These are phyloP conservation scores for Fusarium sp. DNA, from an alignment of 2,329 filamentous ascomycete genomes.

Conservation along the genomic window DNA sequence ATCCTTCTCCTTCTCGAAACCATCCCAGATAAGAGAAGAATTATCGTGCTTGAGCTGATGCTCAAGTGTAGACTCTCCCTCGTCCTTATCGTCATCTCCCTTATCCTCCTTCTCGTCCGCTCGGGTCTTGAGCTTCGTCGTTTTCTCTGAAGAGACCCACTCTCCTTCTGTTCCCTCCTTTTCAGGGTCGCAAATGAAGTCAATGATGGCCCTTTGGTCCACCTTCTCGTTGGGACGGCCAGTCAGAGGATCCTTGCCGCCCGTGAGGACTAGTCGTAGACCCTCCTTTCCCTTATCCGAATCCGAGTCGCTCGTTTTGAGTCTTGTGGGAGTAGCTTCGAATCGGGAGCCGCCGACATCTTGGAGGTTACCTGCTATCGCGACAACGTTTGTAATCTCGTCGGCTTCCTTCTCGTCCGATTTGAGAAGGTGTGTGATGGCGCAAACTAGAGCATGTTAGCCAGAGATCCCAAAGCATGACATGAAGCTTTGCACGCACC, in stretches of 20 bases:
- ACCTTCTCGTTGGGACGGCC: constrained; percentile 60
- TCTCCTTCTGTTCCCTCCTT: constrained; percentile 79
- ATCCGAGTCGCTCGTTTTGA: constrained; percentile 71
- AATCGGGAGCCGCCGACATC: constrained; percentile 66
- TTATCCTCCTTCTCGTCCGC: constrained; percentile 44
- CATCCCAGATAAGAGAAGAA: constrained; percentile 77
- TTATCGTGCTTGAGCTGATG: constrained; percentile 63
- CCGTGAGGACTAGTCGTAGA: constrained; percentile 71
- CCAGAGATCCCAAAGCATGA: neutral
- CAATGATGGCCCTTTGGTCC: constrained; percentile 79
- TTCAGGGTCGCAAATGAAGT: constrained; percentile 82
- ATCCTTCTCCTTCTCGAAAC: constrained; percentile 71
- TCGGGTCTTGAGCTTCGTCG: constrained; percentile 51
- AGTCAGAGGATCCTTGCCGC: constrained; percentile 63
- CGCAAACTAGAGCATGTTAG: constrained; percentile 69
- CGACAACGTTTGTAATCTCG: constrained; percentile 64
- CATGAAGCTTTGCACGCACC: constrained; percentile 56
- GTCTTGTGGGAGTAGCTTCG: constrained; percentile 70
- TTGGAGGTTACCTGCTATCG: constrained; percentile 77
- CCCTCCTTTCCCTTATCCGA: constrained; percentile 76
- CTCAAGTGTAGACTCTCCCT: constrained; percentile 55
- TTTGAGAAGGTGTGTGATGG: constrained; percentile 68
- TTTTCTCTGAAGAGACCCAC: constrained; percentile 64
- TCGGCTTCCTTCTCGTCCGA: constrained; percentile 49
- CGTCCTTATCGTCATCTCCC: constrained; percentile 51